phyloP scores from a whole-genome alignment of 139 green algal genomes.

The Bryopsis sp. region DNA sequence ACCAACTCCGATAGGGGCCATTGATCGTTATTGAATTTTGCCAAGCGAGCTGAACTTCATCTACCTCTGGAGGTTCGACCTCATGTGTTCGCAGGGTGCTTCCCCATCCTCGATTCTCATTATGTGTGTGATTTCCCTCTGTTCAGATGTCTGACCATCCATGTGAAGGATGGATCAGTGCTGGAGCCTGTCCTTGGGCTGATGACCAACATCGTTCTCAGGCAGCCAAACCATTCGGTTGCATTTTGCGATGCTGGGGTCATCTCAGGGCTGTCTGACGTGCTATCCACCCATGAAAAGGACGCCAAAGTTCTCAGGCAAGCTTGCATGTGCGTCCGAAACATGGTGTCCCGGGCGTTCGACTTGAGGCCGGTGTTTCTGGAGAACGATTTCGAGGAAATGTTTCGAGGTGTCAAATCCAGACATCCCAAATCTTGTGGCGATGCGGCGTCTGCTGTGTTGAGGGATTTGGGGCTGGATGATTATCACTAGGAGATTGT shows the following conservation, averaged over 20 bases:
- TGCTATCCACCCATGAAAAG: too few species aligned
- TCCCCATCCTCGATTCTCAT: background rate
- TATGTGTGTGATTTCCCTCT: background rate
- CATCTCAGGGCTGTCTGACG: too few species aligned
- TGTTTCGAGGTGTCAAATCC: too few species aligned
- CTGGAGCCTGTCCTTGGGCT: conserved; percentile 1
- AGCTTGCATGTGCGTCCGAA: conserved; percentile 7
- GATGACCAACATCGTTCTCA: background rate
- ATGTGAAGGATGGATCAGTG: background rate
- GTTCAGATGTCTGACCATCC: background rate
- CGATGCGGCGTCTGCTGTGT: conserved; percentile 2
- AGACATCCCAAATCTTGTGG: background rate
- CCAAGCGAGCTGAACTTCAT: too few species aligned
- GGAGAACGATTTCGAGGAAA: too few species aligned
- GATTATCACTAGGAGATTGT: conserved; percentile 11
- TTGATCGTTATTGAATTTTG: too few species aligned
- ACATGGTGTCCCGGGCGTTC: too few species aligned
- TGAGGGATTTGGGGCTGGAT: conserved; percentile 9
- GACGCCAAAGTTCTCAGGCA: too few species aligned
- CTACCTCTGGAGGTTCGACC: too few species aligned
- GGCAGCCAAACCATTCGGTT: conserved; percentile 5
- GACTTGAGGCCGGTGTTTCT: too few species aligned
- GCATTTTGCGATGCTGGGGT: conserved; percentile 16
- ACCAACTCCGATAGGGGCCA: too few species aligned
- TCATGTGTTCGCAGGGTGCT: background rate